These are phyloP conservation scores for Coniochaeta prunicola DNA, from an alignment of 2,329 filamentous ascomycete species.

Conservation along the genomic window DNA sequence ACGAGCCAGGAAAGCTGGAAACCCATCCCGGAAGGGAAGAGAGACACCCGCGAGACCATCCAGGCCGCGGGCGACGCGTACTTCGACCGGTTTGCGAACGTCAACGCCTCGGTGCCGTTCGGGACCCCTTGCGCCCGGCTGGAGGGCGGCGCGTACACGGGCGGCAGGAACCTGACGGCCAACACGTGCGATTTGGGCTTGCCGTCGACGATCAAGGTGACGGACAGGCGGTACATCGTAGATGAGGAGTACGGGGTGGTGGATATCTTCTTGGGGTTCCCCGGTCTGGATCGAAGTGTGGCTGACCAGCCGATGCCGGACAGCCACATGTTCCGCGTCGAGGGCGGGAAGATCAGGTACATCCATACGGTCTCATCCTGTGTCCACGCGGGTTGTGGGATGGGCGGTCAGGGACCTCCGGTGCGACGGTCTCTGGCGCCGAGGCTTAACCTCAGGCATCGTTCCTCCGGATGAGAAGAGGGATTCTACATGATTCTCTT, in stretches of 20 bases:
- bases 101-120: conserved; percentile 17
- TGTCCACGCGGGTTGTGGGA: conserved; percentile 14
- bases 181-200: conserved; percentile 18
- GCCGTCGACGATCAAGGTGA: conserved; percentile 15
- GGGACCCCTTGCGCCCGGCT: conserved; percentile 17
- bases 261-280: conserved; percentile 18
- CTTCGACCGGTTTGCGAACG: conserved; percentile 18
- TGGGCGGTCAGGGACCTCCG: neutral
- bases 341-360: conserved; percentile 18
- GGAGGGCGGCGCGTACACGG: conserved; percentile 19
- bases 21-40: conserved; percentile 15
- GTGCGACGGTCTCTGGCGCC: neutral
- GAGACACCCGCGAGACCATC: conserved; percentile 17
- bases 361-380: conserved; percentile 16
- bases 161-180: conserved; percentile 2
- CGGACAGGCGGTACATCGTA: conserved; percentile 20
- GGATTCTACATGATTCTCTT: no score
- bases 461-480: no score
- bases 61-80: conserved; percentile 19
- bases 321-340: conserved; percentile 20
- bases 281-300: conserved; percentile 11
- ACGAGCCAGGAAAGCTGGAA: conserved; percentile 15
- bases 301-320: conserved; percentile 13
- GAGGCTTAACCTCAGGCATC: no score
- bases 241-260: conserved; percentile 21